These are phyloP conservation scores for Teratosphaeria nubilosa DNA, from an alignment of 2,329 filamentous ascomycete species.

Conservation along the genomic window DNA sequence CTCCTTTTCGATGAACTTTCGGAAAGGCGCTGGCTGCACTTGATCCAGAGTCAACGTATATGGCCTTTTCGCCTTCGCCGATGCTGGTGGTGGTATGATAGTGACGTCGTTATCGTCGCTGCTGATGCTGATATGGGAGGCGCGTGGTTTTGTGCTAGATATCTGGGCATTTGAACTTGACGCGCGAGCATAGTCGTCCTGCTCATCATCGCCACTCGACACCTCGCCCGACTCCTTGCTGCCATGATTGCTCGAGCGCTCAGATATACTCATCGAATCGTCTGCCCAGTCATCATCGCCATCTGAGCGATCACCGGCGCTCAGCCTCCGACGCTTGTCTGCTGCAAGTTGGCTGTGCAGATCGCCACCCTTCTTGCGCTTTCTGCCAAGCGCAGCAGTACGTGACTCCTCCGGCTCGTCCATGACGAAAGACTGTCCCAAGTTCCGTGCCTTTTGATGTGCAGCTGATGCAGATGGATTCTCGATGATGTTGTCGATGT, in stretches of 20 bases:
- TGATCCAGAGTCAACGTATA: neutral
- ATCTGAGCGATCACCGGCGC: neutral
- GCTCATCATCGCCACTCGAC: neutral
- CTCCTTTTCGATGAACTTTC: neutral
- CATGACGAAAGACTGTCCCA: neutral
- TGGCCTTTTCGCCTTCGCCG: neutral
- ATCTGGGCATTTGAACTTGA: neutral
- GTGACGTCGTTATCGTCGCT: neutral
- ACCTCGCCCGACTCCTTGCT: conserved; percentile 1
- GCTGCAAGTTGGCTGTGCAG: neutral
- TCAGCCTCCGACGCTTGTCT: neutral
- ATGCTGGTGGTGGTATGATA: neutral
- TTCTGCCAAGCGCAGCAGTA: conserved; percentile 3
- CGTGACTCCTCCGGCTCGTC: conserved; percentile 1
- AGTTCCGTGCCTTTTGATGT: neutral
- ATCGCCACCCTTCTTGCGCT: neutral
- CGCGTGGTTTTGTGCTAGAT: neutral
- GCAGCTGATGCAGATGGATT: neutral
- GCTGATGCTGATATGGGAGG: neutral
- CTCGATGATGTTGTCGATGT: neutral
- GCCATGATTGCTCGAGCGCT: neutral
- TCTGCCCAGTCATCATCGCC: neutral
- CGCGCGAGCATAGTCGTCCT: neutral
- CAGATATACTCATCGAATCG: neutral
- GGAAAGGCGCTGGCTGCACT: neutral